Conservation (phyloP, 768 basidiomycete species). For the Kwoniella dendrophila region DNA sequence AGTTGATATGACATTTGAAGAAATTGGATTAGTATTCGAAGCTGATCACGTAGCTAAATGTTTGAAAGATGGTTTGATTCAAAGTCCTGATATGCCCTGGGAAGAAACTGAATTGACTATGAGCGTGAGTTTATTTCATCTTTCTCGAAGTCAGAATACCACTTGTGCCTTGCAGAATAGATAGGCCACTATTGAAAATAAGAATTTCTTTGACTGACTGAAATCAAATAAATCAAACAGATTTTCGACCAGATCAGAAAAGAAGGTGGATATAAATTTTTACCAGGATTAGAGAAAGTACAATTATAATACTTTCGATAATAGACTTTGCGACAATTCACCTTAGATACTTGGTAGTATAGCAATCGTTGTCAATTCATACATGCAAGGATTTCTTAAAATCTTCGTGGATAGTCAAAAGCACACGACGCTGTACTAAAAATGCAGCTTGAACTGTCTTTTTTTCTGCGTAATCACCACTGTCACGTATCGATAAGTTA, state of each 20-base stretch:
- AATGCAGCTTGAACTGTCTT: too few relatives aligned
- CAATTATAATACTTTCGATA: not conserved
- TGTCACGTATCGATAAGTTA: too few relatives aligned
- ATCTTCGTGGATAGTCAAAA: not conserved
- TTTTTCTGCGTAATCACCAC: too few relatives aligned
- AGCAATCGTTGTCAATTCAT: too few relatives aligned
- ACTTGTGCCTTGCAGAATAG: too few relatives aligned
- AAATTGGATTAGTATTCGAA: conserved; percentile 42
- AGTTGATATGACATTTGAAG: conserved; percentile 31
- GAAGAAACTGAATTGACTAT: conserved; percentile 43
- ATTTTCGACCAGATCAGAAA: conserved; percentile 44
- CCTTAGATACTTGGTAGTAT: too few relatives aligned
- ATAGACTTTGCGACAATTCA: too few relatives aligned
- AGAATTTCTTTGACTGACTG: too few relatives aligned
- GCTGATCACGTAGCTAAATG: conserved; percentile 45
- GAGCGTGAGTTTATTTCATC: conserved; percentile 29
- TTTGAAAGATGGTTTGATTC: conserved; percentile 32
- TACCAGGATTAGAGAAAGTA: conserved; percentile 39
- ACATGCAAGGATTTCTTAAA: not conserved
- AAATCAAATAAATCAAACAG: conserved; percentile 6
- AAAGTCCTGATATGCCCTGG: conserved; percentile 31
- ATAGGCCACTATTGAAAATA: too few relatives aligned
- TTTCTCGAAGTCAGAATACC: not conserved
- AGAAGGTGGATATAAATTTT: conserved; percentile 42
- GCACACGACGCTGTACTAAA: not conserved